These are phyloP conservation scores for Candida peoriensis DNA, from an alignment of 805 yeast species.

Conservation along the genomic window DNA sequence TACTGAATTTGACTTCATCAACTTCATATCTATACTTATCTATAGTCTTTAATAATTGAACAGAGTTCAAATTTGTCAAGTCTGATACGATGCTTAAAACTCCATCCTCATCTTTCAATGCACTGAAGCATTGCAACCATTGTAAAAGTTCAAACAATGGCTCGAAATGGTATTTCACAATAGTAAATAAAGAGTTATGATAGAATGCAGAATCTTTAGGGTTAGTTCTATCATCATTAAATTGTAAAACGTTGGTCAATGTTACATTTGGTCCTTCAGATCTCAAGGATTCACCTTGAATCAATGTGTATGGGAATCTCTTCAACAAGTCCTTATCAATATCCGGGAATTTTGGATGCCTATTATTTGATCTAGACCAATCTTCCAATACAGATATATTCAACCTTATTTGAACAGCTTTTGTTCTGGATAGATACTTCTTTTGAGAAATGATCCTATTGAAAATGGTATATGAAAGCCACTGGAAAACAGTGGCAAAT, in stretches of 20 bases:
- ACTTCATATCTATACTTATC: constrained; percentile 82
- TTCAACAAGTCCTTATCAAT: constrained; percentile 34
- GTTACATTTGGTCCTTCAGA: background rate
- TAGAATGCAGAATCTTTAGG: constrained; percentile 52
- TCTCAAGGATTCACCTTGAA: constrained; percentile 21
- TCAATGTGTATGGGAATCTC: constrained; percentile 32
- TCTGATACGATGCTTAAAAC: constrained; percentile 48
- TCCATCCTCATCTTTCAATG: constrained; percentile 60
- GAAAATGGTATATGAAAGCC: constrained; percentile 69
- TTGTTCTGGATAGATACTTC: constrained; percentile 69
- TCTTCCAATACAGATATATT: constrained; percentile 86
- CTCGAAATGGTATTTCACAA: constrained; percentile 62
- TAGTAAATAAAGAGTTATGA: constrained; percentile 57
- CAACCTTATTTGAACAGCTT: constrained; percentile 85
- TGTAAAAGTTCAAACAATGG: constrained; percentile 79
- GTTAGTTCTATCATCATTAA: constrained; percentile 24
- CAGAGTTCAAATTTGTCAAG: constrained; percentile 55
- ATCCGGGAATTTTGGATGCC: constrained; percentile 27
- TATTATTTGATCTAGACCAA: constrained; percentile 62
- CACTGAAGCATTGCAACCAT: constrained; percentile 84
- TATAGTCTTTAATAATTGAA: constrained; percentile 64
- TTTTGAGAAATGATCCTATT: constrained; percentile 65
- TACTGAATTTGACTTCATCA: constrained; percentile 62
- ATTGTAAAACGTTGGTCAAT: constrained; percentile 10
- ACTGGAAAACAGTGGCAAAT: constrained; percentile 69